Evolutionary conservation across 2,329 filamentous ascomycete genomes (phyloP).

Genomic region (Sclerotiophoma versabilis): DNA sequence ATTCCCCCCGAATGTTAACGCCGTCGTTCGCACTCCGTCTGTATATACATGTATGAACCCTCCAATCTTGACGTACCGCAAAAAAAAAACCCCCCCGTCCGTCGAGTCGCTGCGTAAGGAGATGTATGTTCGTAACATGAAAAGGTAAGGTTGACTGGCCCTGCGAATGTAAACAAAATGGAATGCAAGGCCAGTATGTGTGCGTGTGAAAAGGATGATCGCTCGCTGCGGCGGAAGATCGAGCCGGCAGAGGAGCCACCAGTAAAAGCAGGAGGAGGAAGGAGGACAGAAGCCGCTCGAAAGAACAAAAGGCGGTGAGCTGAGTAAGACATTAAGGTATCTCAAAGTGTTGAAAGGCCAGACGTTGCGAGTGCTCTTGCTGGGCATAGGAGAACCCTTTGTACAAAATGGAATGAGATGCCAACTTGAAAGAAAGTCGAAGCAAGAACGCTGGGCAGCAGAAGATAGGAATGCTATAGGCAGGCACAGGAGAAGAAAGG

Average conservation of each 20-base stretch:
- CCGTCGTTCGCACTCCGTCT: background rate
- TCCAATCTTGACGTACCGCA: background rate
- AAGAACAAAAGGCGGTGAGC: background rate
- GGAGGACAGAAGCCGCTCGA: background rate
- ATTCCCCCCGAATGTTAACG: background rate
- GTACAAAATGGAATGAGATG: constrained; percentile 4
- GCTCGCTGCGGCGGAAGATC: background rate
- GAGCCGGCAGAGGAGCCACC: background rate
- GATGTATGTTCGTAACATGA: constrained; percentile 10
- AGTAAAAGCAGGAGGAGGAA: background rate
- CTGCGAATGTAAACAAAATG: background rate
- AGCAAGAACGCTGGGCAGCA: background rate
- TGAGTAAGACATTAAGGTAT: constrained; percentile 19
- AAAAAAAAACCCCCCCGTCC: background rate
- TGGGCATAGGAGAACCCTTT: constrained; percentile 4
- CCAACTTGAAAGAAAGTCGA: background rate
- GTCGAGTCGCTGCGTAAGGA: constrained; percentile 2
- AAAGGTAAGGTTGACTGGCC: background rate
- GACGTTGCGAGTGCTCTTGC: background rate
- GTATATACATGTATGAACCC: constrained; percentile 4
- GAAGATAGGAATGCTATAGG: background rate
- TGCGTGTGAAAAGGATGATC: background rate
- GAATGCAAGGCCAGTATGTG: background rate
- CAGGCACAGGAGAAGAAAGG: background rate
- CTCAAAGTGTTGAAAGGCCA: constrained; percentile 9